These are phyloP conservation scores for Crinitomyces ghanaensis DNA, from an alignment of 805 yeast species.

Conservation along the genomic window DNA sequence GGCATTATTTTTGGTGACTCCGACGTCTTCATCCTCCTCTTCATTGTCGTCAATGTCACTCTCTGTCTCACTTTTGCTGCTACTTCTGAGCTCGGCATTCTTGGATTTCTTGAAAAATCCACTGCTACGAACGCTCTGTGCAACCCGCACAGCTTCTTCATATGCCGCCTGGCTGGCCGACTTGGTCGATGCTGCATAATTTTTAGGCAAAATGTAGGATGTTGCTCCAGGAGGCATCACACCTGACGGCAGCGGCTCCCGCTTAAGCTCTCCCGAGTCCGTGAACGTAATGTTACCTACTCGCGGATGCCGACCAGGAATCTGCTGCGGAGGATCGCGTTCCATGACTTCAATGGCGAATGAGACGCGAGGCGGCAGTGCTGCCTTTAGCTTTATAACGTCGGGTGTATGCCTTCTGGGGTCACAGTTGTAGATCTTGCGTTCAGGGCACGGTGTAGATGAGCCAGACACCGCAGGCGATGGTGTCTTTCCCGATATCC, in stretches of 20 bases:
- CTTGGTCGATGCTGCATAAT: slow-evolving; percentile 10
- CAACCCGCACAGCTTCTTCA: slow-evolving; percentile 15
- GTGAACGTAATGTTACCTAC: slow-evolving; percentile 53
- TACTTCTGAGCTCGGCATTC: slow-evolving; percentile 5
- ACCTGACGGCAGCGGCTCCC: slow-evolving; percentile 5
- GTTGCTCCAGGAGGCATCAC: slow-evolving; percentile 1
- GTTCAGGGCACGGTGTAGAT: too few species aligned
- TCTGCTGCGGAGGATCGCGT: slow-evolving; percentile 86
- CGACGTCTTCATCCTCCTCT: slow-evolving; percentile 17
- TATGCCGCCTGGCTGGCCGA: slow-evolving; percentile 15
- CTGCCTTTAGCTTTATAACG: slow-evolving; percentile 10
- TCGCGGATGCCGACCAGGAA: slow-evolving; percentile 76
- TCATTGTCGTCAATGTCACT: slow-evolving; percentile 13
- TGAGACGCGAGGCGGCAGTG: slow-evolving; percentile 47
- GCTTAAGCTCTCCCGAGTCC: slow-evolving; percentile 18
- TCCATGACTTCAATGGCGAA: slow-evolving; percentile 67
- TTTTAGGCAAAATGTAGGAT: slow-evolving; percentile 12
- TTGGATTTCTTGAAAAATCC: slow-evolving; percentile 2
- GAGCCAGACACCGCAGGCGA: too few species aligned
- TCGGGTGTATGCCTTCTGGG: slow-evolving; percentile 25
- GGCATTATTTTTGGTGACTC: slow-evolving; percentile 1
- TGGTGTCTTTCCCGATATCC: too few species aligned
- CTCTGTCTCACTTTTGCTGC: slow-evolving; percentile 5
- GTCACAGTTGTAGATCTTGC: too few species aligned
- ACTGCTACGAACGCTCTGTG: slow-evolving; percentile 8